A percentile compares a stretch with the other conserved stretches of the same genome.
phyloP scores from a whole-genome alignment of 352 stramenopile genomes.

The Phytophthora nicotianae region DNA sequence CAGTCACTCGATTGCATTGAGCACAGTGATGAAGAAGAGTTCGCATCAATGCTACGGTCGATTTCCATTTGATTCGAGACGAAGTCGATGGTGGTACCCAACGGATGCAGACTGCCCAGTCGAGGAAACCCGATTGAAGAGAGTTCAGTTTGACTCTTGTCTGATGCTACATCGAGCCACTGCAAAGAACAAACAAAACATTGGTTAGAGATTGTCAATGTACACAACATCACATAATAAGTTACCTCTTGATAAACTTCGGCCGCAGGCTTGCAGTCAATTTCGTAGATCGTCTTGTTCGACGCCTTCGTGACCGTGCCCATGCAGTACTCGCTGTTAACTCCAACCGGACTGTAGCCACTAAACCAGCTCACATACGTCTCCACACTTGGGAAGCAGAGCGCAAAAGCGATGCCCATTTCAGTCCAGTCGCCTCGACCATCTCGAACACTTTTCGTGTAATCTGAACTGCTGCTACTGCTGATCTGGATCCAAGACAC shows the following conservation, averaged over 20 bases:
- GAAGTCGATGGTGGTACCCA: constrained; percentile 85
- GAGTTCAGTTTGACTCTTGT: constrained; percentile 74
- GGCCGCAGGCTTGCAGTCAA: constrained; percentile 81
- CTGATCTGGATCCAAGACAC: constrained; percentile 90
- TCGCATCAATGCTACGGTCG: constrained; percentile 55
- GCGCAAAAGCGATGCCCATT: constrained; percentile 81
- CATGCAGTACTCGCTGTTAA: constrained; percentile 84
- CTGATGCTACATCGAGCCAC: constrained; percentile 83
- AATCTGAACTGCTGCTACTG: constrained; percentile 80
- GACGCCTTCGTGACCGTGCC: constrained; percentile 85
- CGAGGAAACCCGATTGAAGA: constrained; percentile 81
- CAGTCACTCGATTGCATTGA: constrained; percentile 85
- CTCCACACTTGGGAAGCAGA: constrained; percentile 87
- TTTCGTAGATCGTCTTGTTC: constrained; percentile 88
- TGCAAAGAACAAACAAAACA: constrained; percentile 19
- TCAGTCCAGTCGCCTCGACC: constrained; percentile 79
- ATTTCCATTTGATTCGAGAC: constrained; percentile 74
- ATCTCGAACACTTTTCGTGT: constrained; percentile 78
- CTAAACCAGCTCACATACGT: constrained; percentile 90
- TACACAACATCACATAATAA: background rate
- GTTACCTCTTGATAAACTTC: constrained; percentile 83
- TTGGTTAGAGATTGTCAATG: background rate
- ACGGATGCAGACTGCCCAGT: constrained; percentile 80
- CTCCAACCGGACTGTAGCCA: constrained; percentile 78
- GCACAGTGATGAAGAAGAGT: constrained; percentile 64